These are phyloP conservation scores for Apium graveolens DNA, from an alignment of 129 eudicot genomes.

Conservation along the genomic window DNA sequence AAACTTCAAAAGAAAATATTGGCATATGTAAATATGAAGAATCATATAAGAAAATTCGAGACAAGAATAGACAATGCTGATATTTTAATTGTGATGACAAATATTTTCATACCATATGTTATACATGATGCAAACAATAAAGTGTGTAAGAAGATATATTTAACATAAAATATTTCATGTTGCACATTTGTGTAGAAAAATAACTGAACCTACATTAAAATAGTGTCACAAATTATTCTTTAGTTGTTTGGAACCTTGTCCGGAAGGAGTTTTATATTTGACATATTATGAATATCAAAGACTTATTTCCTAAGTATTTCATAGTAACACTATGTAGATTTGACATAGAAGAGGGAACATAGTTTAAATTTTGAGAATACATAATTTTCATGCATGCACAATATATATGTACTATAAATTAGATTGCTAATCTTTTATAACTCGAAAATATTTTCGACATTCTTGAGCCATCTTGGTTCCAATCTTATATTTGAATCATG, in stretches of 20 bases:
- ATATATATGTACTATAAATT: background rate
- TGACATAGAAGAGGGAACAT: background rate
- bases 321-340: no score
- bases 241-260: background rate
- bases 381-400: no score
- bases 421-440: background rate
- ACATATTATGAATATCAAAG: no score
- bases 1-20: no score
- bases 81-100: background rate
- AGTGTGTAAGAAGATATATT: no score
- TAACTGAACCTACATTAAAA: background rate
- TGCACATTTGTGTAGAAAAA: background rate
- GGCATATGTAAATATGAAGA: no score
- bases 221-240: background rate
- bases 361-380: no score
- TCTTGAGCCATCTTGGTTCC: background rate
- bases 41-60: no score
- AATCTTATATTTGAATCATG: background rate
- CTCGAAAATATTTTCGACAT: background rate
- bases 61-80: no score
- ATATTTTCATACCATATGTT: no score
- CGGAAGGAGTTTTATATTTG: background rate
- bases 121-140: background rate
- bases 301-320: no score
- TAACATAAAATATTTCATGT: no score